These are phyloP conservation scores for Dicorynia guianensis DNA, from an alignment of 306 rosid genomes.

Conservation along the genomic window DNA sequence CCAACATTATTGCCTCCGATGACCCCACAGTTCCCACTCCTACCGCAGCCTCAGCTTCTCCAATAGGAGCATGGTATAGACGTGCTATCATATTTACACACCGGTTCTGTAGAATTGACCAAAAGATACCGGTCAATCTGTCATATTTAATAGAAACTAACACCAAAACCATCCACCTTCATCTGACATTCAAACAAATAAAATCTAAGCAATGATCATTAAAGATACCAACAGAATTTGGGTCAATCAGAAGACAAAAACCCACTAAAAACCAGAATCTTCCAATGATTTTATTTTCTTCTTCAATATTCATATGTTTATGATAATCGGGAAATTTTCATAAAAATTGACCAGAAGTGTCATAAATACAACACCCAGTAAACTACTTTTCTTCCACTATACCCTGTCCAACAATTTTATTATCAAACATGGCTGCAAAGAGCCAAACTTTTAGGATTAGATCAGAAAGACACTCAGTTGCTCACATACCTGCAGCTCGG, in stretches of 20 bases:
- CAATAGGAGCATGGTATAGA: slow-evolving; percentile 76
- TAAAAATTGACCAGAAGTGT: neutral
- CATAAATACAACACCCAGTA: neutral
- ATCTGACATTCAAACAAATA: slow-evolving; percentile 9
- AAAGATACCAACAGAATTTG: neutral
- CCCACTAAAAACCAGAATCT: too few relatives aligned
- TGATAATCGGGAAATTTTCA: neutral
- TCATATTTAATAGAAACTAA: neutral
- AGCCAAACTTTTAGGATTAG: slow-evolving; percentile 10
- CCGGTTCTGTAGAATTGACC: slow-evolving; percentile 66
- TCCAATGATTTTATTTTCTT: too few relatives aligned
- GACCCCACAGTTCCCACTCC: slow-evolving; percentile 97
- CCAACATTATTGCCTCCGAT: slow-evolving; percentile 95
- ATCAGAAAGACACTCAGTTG: neutral
- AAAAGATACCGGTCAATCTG: neutral
- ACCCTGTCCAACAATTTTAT: neutral
- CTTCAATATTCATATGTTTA: too few relatives aligned
- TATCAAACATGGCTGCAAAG: slow-evolving; percentile 4
- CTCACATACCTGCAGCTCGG: slow-evolving; percentile 56
- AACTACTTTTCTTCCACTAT: neutral
- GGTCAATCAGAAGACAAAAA: too few relatives aligned
- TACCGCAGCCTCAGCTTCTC: slow-evolving; percentile 68
- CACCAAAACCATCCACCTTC: neutral
- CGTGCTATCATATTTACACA: slow-evolving; percentile 94
- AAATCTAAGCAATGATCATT: slow-evolving; percentile 16